Evolutionary conservation across 1,284 basidiomycete genomes (phyloP).

Genomic region (Afroboletus lepidellus): DNA sequence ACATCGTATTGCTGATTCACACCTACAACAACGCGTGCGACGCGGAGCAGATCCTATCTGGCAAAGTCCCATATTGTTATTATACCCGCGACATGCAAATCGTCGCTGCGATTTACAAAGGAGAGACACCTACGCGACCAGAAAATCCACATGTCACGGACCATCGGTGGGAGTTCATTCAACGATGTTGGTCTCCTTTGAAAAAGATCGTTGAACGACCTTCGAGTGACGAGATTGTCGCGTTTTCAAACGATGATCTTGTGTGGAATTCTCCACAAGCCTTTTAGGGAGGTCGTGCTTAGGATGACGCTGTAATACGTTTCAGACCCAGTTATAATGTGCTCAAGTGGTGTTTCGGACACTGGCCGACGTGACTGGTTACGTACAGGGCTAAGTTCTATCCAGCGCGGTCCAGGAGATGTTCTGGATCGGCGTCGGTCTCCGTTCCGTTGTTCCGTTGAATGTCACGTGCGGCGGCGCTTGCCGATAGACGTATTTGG

Average conservation of each 20-base stretch:
- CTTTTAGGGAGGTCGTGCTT: background rate
- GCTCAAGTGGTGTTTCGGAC: background rate
- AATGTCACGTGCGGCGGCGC: slow-evolving; percentile 31
- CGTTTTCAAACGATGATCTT: slow-evolving; percentile 2
- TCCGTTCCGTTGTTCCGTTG: slow-evolving; percentile 24
- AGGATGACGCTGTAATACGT: background rate
- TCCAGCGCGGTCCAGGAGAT: background rate
- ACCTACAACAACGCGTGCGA: background rate
- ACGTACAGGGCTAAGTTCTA: background rate
- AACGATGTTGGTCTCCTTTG: slow-evolving; percentile 4
- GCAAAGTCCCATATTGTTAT: slow-evolving; percentile 19
- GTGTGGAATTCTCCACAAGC: background rate
- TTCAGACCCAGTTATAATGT: background rate
- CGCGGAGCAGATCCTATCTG: slow-evolving; percentile 12
- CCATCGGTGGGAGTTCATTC: slow-evolving; percentile 11
- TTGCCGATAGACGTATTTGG: slow-evolving; percentile 35
- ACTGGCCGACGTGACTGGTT: background rate
- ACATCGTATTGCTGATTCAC: background rate
- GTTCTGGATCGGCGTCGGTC: slow-evolving; percentile 4
- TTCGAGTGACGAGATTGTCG: slow-evolving; percentile 2
- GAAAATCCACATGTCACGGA: slow-evolving; percentile 5
- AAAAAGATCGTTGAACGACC: background rate
- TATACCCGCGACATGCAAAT: slow-evolving; percentile 7
- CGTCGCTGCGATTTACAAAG: slow-evolving; percentile 7
- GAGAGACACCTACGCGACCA: slow-evolving; percentile 5